Percentiles rank a stretch among this genome's conserved stretches.
These are phyloP conservation scores for Phytophthora tubulina DNA, from an alignment of 352 stramenopile genomes.

Conservation along the genomic window DNA sequence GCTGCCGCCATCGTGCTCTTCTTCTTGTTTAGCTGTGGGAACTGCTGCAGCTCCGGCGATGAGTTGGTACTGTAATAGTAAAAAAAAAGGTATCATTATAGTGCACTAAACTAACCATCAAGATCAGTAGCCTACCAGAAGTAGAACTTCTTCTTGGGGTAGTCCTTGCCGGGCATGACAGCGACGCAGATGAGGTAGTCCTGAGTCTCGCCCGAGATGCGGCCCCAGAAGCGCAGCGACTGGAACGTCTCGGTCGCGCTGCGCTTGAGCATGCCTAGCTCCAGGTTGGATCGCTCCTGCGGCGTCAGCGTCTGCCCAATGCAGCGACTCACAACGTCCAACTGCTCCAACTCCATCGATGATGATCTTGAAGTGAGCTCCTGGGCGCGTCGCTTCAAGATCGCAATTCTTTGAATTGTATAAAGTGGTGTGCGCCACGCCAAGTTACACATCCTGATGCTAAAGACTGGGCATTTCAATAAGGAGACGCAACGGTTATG, in stretches of 20 bases:
- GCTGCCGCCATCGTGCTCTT: constrained; percentile 58
- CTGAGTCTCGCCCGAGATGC: constrained; percentile 63
- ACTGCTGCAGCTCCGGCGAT: constrained; percentile 82
- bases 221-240: constrained; percentile 81
- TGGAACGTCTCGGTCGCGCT: constrained; percentile 66
- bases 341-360: constrained; percentile 78
- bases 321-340: constrained; percentile 78
- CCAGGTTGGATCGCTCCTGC: constrained; percentile 81
- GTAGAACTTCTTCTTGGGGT: constrained; percentile 89
- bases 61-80: constrained; percentile 65
- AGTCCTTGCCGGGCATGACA: constrained; percentile 65
- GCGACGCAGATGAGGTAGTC: constrained; percentile 80
- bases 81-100: constrained; percentile 8
- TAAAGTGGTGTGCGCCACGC: constrained; percentile 20
- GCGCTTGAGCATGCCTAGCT: constrained; percentile 79
- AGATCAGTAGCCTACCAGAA: constrained; percentile 61
- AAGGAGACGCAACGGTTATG: constrained; percentile 14
- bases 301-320: constrained; percentile 74
- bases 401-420: constrained; percentile 40
- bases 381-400: constrained; percentile 40
- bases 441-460: constrained; percentile 28
- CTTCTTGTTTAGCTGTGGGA: constrained; percentile 71
- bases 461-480: constrained; percentile 25
- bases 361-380: constrained; percentile 20
- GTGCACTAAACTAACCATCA: constrained; percentile 2